Conservation (phyloP, 345 rosid species). For the Eucalyptus camaldulensis region DNA sequence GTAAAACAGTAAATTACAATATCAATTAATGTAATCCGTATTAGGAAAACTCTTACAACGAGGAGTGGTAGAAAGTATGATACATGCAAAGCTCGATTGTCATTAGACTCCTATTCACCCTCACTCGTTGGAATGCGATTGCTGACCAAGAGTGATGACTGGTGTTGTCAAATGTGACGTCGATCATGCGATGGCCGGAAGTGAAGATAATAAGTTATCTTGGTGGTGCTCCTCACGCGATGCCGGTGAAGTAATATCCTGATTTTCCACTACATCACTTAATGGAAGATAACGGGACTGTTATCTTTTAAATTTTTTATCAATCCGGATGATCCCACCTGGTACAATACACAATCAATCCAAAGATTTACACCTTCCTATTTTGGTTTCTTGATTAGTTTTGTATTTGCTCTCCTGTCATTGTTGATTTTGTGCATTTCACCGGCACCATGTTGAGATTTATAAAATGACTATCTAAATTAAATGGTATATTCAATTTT, state of each 20-base stretch:
- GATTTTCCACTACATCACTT: neutral
- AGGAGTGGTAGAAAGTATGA: neutral
- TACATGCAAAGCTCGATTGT: neutral
- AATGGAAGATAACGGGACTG: neutral
- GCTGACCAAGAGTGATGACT: neutral
- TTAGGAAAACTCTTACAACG: no score
- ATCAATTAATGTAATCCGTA: no score
- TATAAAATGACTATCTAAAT: neutral
- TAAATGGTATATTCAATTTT: neutral
- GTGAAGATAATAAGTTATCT: neutral
- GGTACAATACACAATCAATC: neutral
- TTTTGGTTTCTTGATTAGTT: neutral
- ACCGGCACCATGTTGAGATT: neutral
- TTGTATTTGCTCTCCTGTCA: neutral
- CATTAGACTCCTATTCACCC: neutral
- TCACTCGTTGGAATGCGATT: neutral
- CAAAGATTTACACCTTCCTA: neutral
- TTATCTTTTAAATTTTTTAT: no score
- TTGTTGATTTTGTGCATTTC: neutral
- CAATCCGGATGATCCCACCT: neutral
- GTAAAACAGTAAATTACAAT: no score
- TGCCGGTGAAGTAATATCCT: neutral
- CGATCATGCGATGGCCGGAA: neutral
- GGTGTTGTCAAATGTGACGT: neutral
- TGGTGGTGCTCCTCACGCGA: accelerated